Percentiles rank a stretch among this genome's conserved stretches.
Evolutionary conservation across 2,329 filamentous ascomycete species (phyloP).

Genomic region (Colletotrichum tanaceti): DNA sequence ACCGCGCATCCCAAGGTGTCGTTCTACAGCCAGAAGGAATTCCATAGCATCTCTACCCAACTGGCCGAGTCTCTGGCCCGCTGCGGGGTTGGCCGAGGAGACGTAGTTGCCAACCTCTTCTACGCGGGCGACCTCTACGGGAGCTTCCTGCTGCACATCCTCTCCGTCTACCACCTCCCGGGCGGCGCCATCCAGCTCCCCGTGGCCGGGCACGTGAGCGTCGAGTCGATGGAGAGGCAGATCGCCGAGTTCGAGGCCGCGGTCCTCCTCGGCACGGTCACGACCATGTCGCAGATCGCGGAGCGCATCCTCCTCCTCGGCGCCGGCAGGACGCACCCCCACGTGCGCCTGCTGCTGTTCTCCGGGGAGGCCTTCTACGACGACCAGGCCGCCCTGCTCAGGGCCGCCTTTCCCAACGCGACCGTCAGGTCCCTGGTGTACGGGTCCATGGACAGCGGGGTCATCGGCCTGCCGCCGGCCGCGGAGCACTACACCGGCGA

Average conservation of each 20-base stretch:
- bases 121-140: conserved; percentile 37
- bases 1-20: conserved; percentile 36
- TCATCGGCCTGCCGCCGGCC: conserved; percentile 32
- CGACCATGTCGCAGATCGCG: conserved; percentile 30
- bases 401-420: conserved; percentile 31
- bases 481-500: conserved; percentile 25
- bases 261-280: conserved; percentile 27
- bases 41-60: conserved; percentile 25
- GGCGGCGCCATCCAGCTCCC: conserved; percentile 29
- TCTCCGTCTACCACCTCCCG: conserved; percentile 33
- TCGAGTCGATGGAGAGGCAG: conserved; percentile 35
- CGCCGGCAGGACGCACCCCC: conserved; percentile 9
- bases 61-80: conserved; percentile 26
- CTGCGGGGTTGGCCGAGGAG: conserved; percentile 23
- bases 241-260: conserved; percentile 31
- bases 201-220: conserved; percentile 23
- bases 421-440: conserved; percentile 26
- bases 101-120: conserved; percentile 35
- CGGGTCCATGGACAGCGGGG: conserved; percentile 35
- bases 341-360: conserved; percentile 31
- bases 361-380: conserved; percentile 37
- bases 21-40: conserved; percentile 27
- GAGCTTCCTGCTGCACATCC: conserved; percentile 32
- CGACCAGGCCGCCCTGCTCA: conserved; percentile 23
- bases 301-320: conserved; percentile 22